Percentiles rank a stretch among this genome's conserved stretches.
Evolutionary conservation across 2,329 filamentous ascomycete species (phyloP).

Genomic region (Trichoderma sp.): DNA sequence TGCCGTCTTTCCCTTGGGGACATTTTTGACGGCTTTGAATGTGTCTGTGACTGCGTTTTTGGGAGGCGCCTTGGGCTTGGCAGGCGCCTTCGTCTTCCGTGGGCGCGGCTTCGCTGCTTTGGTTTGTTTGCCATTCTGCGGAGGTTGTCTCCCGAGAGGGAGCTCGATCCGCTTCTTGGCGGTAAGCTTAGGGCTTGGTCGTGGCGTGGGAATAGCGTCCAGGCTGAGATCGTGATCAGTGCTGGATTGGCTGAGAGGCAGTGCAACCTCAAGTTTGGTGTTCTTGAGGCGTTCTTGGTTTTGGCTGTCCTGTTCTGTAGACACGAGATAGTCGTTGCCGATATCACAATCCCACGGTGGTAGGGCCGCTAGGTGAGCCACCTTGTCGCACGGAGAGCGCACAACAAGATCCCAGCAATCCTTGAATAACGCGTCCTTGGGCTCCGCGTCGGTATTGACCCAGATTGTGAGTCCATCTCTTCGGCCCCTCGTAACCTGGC

Average conservation of each 20-base stretch:
- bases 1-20: conserved; percentile 23
- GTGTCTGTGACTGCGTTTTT: conserved; percentile 40
- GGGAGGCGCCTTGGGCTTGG: conserved; percentile 37
- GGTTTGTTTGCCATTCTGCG: conserved; percentile 22
- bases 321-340: conserved; percentile 48
- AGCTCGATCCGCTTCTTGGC: conserved; percentile 54
- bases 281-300: conserved; percentile 38
- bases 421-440: conserved; percentile 78
- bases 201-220: conserved; percentile 56
- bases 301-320: conserved; percentile 44
- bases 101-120: conserved; percentile 31
- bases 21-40: conserved; percentile 46
- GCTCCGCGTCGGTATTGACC: conserved; percentile 88
- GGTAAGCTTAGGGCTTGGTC: conserved; percentile 51
- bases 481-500: conserved; percentile 76
- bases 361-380: conserved; percentile 69
- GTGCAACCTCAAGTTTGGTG: conserved; percentile 33
- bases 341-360: conserved; percentile 57
- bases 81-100: conserved; percentile 35
- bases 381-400: conserved; percentile 80
- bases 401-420: conserved; percentile 93
- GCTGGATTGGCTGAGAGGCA: conserved; percentile 26
- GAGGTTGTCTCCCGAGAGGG: conserved; percentile 35
- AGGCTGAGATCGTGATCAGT: conserved; percentile 42
- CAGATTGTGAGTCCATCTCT: conserved; percentile 85